A percentile compares a stretch with the other conserved stretches of the same genome.
These are phyloP conservation scores for Ophiocordyceps camponoti-floridani DNA, from an alignment of 2,329 filamentous ascomycete species.

Conservation along the genomic window DNA sequence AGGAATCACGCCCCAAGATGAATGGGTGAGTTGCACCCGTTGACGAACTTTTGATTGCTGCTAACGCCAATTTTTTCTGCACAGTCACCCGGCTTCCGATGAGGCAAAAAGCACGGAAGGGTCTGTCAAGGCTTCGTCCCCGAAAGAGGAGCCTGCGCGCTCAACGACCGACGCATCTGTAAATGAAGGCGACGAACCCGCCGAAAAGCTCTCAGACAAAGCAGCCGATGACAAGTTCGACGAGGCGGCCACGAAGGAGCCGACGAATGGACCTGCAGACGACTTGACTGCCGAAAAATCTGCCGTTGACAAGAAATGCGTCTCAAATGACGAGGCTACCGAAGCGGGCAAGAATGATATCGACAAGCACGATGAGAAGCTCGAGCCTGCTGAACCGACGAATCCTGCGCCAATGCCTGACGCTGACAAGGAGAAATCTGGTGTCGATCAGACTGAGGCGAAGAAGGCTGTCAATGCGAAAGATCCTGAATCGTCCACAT, in stretches of 20 bases:
- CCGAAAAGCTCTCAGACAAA: neutral
- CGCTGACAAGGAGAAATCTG: neutral
- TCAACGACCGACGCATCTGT: neutral
- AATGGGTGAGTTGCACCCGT: constrained; percentile 11
- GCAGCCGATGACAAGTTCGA: neutral
- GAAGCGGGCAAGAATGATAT: neutral
- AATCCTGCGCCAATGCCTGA: neutral
- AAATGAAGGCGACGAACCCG: neutral
- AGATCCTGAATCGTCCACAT: neutral
- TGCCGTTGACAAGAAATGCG: neutral
- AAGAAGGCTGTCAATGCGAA: neutral
- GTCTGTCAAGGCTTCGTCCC: neutral
- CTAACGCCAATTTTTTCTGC: neutral
- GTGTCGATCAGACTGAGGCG: neutral
- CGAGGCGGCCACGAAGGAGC: neutral
- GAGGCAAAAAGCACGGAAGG: neutral
- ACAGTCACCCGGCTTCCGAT: neutral
- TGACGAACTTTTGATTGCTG: neutral
- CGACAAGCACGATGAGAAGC: neutral
- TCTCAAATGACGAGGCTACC: neutral
- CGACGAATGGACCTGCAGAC: too few relatives aligned
- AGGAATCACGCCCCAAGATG: constrained; percentile 14
- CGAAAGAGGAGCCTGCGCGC: neutral
- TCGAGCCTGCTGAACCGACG: neutral
- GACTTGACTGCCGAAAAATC: neutral